Base-by-base conservation (phyloP, 225 moss, liverwort and hornwort species). In the Ulota crispa region DNA sequence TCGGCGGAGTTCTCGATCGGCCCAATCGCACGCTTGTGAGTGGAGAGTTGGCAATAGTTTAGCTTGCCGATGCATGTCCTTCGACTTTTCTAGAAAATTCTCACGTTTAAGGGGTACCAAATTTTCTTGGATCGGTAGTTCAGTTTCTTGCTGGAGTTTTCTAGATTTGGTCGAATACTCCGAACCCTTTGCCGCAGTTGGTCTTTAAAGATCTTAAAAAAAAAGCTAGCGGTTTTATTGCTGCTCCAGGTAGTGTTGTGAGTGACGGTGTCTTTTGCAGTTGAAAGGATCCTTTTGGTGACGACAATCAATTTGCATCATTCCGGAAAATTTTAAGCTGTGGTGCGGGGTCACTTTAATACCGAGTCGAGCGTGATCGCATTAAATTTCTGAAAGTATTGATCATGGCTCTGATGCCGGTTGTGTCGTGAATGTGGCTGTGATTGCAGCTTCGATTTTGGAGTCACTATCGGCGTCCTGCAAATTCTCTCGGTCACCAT, bases 401-500 rank as follows among this genome's bases (percentile, higher is more conserved):
- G 27, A 32, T 52, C 50, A 16, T 76, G 64, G 45, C n/a, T n/a
- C 50, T 41, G 43, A 55, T 75, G 20, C 20, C 5, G 23, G 5
- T 13, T 47, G 79, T n/a, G 53, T 19, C 23, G 79, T 73, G 59
- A 23, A 50, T 73, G 73, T n/a, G 18, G 76, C 37, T 7, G n/a
- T 50, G 81, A n/a, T 70, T 52, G 9, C 75, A 81, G 75, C 59
- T 45, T 56, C 18, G 32, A 32, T 0, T 3, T 20, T 18, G 19
- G 3, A 42, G 42, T 18, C 12, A 24, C 3, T 43, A 55, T 37
- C 24, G 28, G 63, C 27, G 64, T 70, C 16, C 15, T 77, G 70
- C 21, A 20, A 32, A 3, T 23, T 67, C 36, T 47, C 73, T 12
- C 23, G 64, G 43, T 24, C 81, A 66, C 78, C 81, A 88, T 88